Conservation (phyloP, 1,284 basidiomycete genomes). For the Sutorius eximius region DNA sequence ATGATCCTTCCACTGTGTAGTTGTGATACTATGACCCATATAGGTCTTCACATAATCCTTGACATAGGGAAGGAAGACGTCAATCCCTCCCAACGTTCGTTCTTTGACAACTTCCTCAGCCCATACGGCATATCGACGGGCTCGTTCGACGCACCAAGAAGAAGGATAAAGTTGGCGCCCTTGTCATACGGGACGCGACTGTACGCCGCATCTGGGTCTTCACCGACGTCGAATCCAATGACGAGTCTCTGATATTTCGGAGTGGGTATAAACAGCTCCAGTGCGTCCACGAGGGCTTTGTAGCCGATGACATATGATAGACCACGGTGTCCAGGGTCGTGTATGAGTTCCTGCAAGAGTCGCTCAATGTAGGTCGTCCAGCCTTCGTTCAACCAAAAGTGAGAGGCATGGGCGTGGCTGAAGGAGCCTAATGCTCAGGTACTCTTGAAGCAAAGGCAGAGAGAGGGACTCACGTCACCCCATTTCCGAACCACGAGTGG, state of each 20-base stretch:
- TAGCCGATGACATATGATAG: conserved; percentile 80
- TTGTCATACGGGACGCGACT: conserved; percentile 34
- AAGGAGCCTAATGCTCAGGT: conserved; percentile 18
- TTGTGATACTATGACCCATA: conserved; percentile 85
- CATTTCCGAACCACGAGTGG: conserved; percentile 88
- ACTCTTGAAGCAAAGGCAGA: background rate
- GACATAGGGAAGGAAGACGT: conserved; percentile 81
- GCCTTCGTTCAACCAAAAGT: conserved; percentile 94
- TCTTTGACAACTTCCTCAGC: conserved; percentile 45
- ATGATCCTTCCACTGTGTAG: conserved; percentile 86
- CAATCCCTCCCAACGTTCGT: conserved; percentile 81
- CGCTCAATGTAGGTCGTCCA: conserved; percentile 97
- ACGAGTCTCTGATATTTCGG: conserved; percentile 87
- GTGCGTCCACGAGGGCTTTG: conserved; percentile 71
- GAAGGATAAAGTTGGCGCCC: conserved; percentile 39
- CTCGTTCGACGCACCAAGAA: conserved; percentile 48
- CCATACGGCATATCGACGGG: background rate
- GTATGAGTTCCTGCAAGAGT: conserved; percentile 72
- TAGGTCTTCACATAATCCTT: conserved; percentile 79
- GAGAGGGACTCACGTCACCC: conserved; percentile 61
- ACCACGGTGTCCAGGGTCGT: conserved; percentile 78
- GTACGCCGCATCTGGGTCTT: conserved; percentile 67
- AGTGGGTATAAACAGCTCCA: conserved; percentile 57
- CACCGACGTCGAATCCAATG: conserved; percentile 78
- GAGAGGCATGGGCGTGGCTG: conserved; percentile 68